Base-by-base conservation (phyloP, 139 green algal genomes). In the Astrephomene gubernaculifera region DNA sequence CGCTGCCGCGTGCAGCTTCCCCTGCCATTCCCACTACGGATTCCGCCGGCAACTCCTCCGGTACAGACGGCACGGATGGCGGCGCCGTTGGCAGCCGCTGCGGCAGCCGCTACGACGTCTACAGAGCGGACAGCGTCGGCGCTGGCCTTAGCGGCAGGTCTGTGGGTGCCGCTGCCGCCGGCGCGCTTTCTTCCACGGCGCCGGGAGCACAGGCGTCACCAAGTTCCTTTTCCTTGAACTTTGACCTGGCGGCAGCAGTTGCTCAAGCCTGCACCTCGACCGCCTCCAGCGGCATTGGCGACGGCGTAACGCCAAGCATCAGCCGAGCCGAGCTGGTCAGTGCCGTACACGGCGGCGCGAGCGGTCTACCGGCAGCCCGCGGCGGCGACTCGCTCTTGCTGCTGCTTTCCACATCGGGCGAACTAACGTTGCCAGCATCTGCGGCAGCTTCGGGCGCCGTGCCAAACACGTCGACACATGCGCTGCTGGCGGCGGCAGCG, bases 1-100 rank as follows among this genome's bases (percentile, higher is more conserved):
- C 10, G 21, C 7, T 54, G 39, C 68, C 68, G 7, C 68, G 68
- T 31, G 68, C 36, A 9, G 24, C 68, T 1, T 54, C 68, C 8
- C 27, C 68, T 10, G 38, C 33, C 25, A 75, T 75, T 19, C 68
- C 38, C 22, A 14, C 36, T 33, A 75, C 68, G 38, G 68, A 75
- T 39, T 75, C 68, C 38, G 68, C 68, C 41, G 35, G 35, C 14
- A 75, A 38, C 22, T 75, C 68, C 4, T 12, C 12, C 49, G 68
- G 68, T 21, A 75, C 68, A 21, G 68, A 75, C 68, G 68, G 68
- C 25, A 75, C 68, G 5, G 68, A 53, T 39, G 68, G 68, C 68
- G 35, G 33, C 33, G 3, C 33, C 65, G 65, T 33, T 17, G 65
- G 65, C 65, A 39, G 38, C 38, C 14, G 68, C 65, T 17, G 65